Base-by-base conservation (phyloP, 176 grass and related monocot genomes). In the Cenchrus americanus region DNA sequence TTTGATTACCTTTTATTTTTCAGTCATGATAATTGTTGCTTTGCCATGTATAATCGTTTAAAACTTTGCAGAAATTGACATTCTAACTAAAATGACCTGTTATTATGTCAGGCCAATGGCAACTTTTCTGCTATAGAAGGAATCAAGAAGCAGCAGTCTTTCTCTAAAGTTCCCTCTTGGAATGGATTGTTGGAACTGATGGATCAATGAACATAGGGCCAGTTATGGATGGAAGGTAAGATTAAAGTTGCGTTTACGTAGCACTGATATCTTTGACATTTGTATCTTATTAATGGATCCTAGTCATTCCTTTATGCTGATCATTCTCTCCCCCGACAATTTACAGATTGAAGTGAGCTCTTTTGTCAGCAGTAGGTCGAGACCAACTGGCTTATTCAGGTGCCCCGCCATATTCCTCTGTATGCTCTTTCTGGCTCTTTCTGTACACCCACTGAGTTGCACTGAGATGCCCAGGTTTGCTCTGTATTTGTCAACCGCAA, bases 51-150 rank as follows among this genome's bases (percentile, higher is more conserved):
- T 40, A 65, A 26, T 37, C 7, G 14, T 84, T 55, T 42, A 42
- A 9, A 26, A 3, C 30, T 49, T 79, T 12, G 8, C 15, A 74
- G 2, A 50, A 59, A 80, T 2, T 8, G 47, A 15, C 34, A 73
- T 62, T 65, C 69, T 53, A 19, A 73, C 10, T 78, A 58, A 73
- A 10, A 67, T 64, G 26, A 10, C 11, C 13, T 43, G 5, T 51
- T 82, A 24, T 43, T 24, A 6, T 71, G 78, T 80, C 92, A 94
- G 92, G 84, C 60, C 8, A 87, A 78, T 47, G 92, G 89, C 26
- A 94, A 91, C 71, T 87, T 67, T 58, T 87, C 92, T 59, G 22
- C 48, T 40, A 76, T 89, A 61, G 84, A 89, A 62, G 89, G 73
- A 43, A 71, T 76, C 18, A 77, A 61, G 82, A 87, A 78, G 92